These are phyloP conservation scores for Stellera chamaejasme DNA, from an alignment of 345 rosid species.

Conservation along the genomic window DNA sequence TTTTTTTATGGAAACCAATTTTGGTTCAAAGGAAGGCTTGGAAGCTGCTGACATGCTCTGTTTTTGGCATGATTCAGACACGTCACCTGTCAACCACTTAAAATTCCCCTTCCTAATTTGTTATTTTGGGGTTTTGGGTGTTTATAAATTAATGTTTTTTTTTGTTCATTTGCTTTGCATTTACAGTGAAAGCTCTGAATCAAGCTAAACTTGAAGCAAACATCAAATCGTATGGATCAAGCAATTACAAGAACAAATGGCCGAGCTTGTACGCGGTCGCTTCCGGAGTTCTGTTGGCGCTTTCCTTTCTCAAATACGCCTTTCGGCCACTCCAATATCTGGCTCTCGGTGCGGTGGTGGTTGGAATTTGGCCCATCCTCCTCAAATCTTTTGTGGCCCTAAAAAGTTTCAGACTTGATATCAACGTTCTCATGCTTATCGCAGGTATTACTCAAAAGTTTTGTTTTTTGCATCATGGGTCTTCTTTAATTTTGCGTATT, in stretches of 20 bases:
- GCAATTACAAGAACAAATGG: constrained; percentile 54
- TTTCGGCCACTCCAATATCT: constrained; percentile 64
- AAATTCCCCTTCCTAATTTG: neutral
- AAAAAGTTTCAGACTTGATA: constrained; percentile 43
- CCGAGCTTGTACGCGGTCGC: constrained; percentile 70
- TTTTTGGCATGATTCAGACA: neutral
- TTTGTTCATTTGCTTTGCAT: neutral
- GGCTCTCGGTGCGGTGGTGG: constrained; percentile 56
- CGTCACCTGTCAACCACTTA: too few species aligned
- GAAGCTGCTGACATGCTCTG: neutral
- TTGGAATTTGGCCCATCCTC: constrained; percentile 53
- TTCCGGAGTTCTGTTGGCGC: constrained; percentile 43
- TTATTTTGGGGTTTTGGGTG: neutral
- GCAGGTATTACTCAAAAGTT: constrained; percentile 45
- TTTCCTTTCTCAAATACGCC: constrained; percentile 51
- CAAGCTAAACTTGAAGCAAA: constrained; percentile 80
- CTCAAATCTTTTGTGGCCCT: constrained; percentile 45
- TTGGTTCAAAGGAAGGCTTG: neutral
- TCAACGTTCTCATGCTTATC: constrained; percentile 56
- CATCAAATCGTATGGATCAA: constrained; percentile 51
- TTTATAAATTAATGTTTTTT: neutral
- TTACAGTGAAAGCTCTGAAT: constrained; percentile 73
- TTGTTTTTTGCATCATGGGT: neutral
- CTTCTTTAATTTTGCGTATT: too few species aligned
- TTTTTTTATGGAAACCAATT: too few species aligned